phyloP scores from a whole-genome alignment of 768 basidiomycete genomes.

The Boletellus sp. region DNA sequence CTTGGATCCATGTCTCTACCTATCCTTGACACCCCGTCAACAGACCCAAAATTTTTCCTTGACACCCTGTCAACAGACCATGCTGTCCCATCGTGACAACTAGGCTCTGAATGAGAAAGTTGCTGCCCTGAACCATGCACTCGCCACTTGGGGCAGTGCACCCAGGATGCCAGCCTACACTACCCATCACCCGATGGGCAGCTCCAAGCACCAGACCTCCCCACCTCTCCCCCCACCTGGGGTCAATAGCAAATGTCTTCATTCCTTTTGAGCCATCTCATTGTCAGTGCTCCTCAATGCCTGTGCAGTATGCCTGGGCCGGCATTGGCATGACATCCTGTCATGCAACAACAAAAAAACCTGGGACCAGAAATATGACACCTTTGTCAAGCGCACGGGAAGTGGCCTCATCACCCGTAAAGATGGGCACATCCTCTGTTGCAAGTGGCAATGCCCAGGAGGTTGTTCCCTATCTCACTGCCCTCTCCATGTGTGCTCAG shows the following conservation, averaged over 20 bases:
- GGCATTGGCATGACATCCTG: not conserved
- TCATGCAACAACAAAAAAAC: not conserved
- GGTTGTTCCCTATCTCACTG: not conserved
- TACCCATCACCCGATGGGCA: too few species aligned
- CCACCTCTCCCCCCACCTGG: too few species aligned
- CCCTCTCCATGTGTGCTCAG: constrained; percentile 8
- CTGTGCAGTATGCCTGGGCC: not conserved
- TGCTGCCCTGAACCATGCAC: too few species aligned
- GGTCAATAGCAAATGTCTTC: not conserved
- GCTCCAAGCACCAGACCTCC: too few species aligned
- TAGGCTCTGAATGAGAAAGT: too few species aligned
- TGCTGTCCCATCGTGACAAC: too few species aligned
- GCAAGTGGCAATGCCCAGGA: not conserved
- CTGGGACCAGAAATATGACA: not conserved
- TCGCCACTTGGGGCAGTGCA: too few species aligned
- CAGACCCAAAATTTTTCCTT: too few species aligned
- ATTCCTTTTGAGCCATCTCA: not conserved
- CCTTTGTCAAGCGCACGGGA: not conserved
- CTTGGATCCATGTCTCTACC: too few species aligned
- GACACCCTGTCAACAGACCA: too few species aligned
- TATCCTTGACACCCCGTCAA: too few species aligned
- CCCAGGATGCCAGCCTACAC: too few species aligned
- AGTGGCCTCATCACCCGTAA: constrained; percentile 14
- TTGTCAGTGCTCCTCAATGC: not conserved
- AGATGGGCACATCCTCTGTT: not conserved